phyloP scores from a whole-genome alignment of 176 grass and related monocot genomes.

The Oryza officinalis region DNA sequence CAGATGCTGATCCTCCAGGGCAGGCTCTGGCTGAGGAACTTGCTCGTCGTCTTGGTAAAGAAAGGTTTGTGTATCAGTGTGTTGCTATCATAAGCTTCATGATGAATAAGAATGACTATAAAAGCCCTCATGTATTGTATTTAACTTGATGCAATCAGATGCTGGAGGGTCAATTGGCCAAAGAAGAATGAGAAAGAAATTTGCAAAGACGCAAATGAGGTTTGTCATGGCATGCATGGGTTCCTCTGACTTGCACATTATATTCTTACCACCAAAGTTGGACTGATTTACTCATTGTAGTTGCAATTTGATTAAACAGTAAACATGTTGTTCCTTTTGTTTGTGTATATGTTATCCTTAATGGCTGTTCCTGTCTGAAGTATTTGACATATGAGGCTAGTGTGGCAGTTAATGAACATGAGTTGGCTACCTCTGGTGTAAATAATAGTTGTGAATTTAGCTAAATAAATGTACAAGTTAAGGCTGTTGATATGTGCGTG shows the following conservation, averaged over 20 bases:
- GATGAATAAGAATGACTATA: slow-evolving; percentile 22
- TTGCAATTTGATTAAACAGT: not conserved
- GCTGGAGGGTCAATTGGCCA: slow-evolving; percentile 96
- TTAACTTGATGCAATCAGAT: slow-evolving; percentile 58
- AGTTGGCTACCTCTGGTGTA: not conserved
- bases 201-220: slow-evolving; percentile 99
- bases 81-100: slow-evolving; percentile 6
- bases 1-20: slow-evolving; percentile 72
- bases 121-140: slow-evolving; percentile 17
- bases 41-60: slow-evolving; percentile 95
- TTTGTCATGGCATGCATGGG: slow-evolving; percentile 37
- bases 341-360: not conserved
- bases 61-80: slow-evolving; percentile 64
- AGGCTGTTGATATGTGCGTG: not conserved
- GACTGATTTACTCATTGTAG: not conserved
- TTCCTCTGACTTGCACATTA: not conserved
- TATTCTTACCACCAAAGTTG: not conserved
- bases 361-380: not conserved
- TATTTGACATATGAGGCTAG: not conserved
- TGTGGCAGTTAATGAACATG: not conserved
- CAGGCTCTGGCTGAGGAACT: slow-evolving; percentile 93
- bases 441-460: not conserved
- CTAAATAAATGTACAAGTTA: not conserved
- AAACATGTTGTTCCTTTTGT: not conserved
- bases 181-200: slow-evolving; percentile 61